Evolutionary conservation across 306 rosid genomes (phyloP).

Genomic region (Trichosanthes truncata): DNA sequence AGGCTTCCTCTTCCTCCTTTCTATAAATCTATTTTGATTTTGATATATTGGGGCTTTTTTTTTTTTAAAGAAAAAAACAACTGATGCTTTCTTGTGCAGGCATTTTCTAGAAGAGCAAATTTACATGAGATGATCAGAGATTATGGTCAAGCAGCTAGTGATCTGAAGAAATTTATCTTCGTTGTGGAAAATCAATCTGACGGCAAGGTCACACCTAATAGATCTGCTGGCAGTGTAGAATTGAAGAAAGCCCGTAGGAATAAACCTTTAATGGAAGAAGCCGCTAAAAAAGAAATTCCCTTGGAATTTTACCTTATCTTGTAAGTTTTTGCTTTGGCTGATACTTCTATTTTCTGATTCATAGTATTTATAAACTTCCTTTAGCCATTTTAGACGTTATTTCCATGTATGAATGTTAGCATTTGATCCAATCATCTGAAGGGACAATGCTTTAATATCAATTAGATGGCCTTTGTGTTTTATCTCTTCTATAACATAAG

Average conservation of each 20-base stretch:
- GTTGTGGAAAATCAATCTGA: constrained; percentile 52
- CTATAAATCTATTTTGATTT: neutral
- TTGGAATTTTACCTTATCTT: constrained; percentile 74
- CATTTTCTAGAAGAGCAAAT: constrained; percentile 85
- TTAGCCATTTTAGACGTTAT: neutral
- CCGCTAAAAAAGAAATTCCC: constrained; percentile 49
- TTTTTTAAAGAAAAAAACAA: neutral
- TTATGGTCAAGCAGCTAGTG: constrained; percentile 61
- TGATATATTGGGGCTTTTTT: neutral
- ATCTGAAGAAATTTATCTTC: constrained; percentile 50
- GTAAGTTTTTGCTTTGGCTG: constrained; percentile 41
- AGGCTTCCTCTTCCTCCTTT: neutral
- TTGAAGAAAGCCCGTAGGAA: constrained; percentile 48
- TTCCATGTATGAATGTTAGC: neutral
- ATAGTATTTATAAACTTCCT: neutral
- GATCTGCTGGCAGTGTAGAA: constrained; percentile 45
- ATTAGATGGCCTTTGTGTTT: neutral
- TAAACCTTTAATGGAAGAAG: constrained; percentile 51
- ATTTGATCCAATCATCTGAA: neutral
- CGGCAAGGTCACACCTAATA: constrained; percentile 40
- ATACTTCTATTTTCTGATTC: neutral
- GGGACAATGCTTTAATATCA: neutral
- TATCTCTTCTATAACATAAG: neutral
- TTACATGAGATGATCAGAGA: constrained; percentile 82
- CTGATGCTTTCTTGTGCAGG: constrained; percentile 33